Conservation (phyloP, 495 filamentous ascomycete genomes). For the Penicillium desertorum region DNA sequence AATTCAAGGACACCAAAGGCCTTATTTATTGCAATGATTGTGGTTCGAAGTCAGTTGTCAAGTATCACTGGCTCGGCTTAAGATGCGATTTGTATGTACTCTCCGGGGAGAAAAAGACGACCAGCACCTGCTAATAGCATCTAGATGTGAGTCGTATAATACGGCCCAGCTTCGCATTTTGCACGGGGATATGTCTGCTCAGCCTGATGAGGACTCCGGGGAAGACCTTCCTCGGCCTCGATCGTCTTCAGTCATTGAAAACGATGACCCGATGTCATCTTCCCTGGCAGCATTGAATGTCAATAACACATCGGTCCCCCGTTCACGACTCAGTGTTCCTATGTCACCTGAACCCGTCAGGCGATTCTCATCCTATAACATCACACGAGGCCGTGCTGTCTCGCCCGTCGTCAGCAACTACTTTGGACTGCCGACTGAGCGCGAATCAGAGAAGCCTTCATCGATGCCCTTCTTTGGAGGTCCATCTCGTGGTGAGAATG, state of each 20-base stretch:
- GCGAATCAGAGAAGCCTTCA: slow-evolving; percentile 34
- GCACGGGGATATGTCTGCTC: slow-evolving; percentile 37
- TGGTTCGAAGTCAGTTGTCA: slow-evolving; percentile 74
- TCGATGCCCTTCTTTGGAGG: slow-evolving; percentile 41
- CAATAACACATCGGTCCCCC: slow-evolving; percentile 34
- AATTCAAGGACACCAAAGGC: slow-evolving; percentile 77
- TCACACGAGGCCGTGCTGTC: slow-evolving; percentile 43
- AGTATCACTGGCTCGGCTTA: slow-evolving; percentile 92
- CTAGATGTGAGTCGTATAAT: slow-evolving; percentile 76
- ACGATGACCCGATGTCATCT: slow-evolving; percentile 26
- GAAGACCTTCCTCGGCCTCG: slow-evolving; percentile 25
- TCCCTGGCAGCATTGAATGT: slow-evolving; percentile 33
- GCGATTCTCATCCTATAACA: slow-evolving; percentile 37
- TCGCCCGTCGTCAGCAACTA: slow-evolving; percentile 46
- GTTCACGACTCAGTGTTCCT: slow-evolving; percentile 30
- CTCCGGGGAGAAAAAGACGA: neutral
- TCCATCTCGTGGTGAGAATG: slow-evolving; percentile 35
- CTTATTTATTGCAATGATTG: slow-evolving; percentile 94
- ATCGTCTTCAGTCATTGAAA: slow-evolving; percentile 30
- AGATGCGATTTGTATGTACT: slow-evolving; percentile 71
- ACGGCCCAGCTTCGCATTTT: slow-evolving; percentile 70
- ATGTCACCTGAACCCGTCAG: slow-evolving; percentile 27
- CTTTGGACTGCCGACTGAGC: slow-evolving; percentile 45
- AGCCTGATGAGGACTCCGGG: slow-evolving; percentile 26
- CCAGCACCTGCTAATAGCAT: slow-evolving; percentile 19